Evolutionary conservation across 139 green algal species (phyloP).

Genomic region (Gonium pectorale): DNA sequence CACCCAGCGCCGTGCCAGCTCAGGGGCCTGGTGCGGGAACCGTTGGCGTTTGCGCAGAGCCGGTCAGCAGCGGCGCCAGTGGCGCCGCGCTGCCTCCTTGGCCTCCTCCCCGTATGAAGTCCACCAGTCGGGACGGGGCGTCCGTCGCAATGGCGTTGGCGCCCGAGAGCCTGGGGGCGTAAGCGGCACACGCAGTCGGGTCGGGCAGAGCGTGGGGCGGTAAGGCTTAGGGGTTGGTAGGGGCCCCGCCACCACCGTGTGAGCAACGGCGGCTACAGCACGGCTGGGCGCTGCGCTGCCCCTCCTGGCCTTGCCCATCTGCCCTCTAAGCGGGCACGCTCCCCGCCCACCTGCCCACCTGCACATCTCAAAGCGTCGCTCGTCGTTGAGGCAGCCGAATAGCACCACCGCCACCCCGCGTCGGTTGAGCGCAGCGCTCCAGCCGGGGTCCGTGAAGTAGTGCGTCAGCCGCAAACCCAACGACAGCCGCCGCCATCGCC

Average conservation of each 20-base stretch:
- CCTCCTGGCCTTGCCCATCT: too few species aligned
- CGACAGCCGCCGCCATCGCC: background rate
- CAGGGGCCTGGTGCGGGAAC: too few species aligned
- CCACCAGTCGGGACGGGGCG: background rate
- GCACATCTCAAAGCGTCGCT: background rate
- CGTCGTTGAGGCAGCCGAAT: constrained; percentile 19
- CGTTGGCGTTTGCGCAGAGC: too few species aligned
- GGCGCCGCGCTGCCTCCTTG: background rate
- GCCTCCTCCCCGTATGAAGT: background rate
- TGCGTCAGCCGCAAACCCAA: constrained; percentile 7
- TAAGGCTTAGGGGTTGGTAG: too few species aligned
- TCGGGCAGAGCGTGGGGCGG: too few species aligned
- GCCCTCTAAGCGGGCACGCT: too few species aligned
- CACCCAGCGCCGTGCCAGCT: too few species aligned
- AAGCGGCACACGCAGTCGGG: too few species aligned
- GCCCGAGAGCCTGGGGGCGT: background rate
- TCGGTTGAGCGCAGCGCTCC: background rate
- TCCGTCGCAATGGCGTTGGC: constrained; percentile 36
- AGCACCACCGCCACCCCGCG: constrained; percentile 34
- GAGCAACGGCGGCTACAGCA: too few species aligned
- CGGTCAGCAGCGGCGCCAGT: background rate
- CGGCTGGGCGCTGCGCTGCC: too few species aligned
- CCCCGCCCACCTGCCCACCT: background rate
- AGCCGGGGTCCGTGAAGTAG: constrained; percentile 10
- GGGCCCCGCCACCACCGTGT: too few species aligned